Evolutionary conservation across 2,329 filamentous ascomycete genomes (phyloP), one percentile per base, ranked within the genome.

Genomic region (Penicillium vulpinum): DNA sequence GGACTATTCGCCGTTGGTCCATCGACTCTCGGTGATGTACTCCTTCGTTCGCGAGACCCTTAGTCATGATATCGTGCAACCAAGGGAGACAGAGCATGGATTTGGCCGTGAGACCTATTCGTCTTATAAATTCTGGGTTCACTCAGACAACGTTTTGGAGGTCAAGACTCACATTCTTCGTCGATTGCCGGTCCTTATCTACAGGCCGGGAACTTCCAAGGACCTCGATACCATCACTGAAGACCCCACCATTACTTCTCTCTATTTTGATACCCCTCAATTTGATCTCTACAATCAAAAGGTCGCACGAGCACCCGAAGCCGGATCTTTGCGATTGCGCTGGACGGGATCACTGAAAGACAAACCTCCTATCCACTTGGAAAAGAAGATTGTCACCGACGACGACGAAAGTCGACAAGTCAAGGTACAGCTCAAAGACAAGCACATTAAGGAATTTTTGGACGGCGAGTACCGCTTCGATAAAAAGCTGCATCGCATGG

Each of bases 61-160:
- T 22, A 72, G 66, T 40, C 67, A 72, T 47, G 67, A 65, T 29
- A 54, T 64, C 15, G 60, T 68, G 24, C 89, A 93, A 59, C 84
- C 84, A 40, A 74, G 75, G 54, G 79, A 81, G 60, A 61, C 71
- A 21, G 77, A 80, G 57, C 78, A 77, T 13, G 77, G 79, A 40
- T 73, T 77, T 52, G 79, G 81, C 59, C 77, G 76, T 57, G 90
- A 92, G 73, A 83, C 82, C 56, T 96, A 95, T 73, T 90, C 85
- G 21, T 91, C 92, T 4, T 86, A 93, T 77, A 97, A 96, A 76
- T 97, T 96, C 79, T 99, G 94, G 94, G 88, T 99, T 6, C 94
- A 99, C 73, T 85, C 87, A 31, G 94, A 99, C 69, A 97, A 99
- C 76, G 81, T 97, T 28, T 86, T 97, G 65, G 94, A 99, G 78